These are phyloP conservation scores for Aspergillus sp. DNA, from an alignment of 2,329 filamentous ascomycete species.

Conservation along the genomic window DNA sequence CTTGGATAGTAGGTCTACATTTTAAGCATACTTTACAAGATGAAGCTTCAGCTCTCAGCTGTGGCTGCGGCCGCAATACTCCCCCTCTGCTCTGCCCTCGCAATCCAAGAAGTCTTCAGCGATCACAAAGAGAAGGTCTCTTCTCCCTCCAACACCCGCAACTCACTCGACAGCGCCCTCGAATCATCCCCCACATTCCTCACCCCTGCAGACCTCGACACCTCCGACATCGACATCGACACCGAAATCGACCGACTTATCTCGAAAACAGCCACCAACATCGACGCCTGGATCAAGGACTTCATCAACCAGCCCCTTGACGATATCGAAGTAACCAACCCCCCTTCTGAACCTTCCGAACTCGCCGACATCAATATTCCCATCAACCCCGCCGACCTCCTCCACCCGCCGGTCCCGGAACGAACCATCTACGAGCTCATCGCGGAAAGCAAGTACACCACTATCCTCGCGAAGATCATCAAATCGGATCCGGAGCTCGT, in stretches of 20 bases:
- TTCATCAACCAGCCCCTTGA: slow-evolving; percentile 15
- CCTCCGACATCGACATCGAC: not conserved
- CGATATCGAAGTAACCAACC: slow-evolving; percentile 18
- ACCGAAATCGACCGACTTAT: slow-evolving; percentile 2
- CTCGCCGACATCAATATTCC: slow-evolving; percentile 6
- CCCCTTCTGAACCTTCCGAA: slow-evolving; percentile 14
- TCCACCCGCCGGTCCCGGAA: slow-evolving; percentile 56
- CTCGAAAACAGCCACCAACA: slow-evolving; percentile 2
- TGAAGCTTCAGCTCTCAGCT: slow-evolving; percentile 20
- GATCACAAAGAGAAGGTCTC: slow-evolving; percentile 4
- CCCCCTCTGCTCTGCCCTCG: slow-evolving; percentile 53
- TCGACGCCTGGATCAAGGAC: slow-evolving; percentile 8
- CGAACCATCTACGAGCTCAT: slow-evolving; percentile 82
- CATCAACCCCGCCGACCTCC: slow-evolving; percentile 7
- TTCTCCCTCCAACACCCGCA: not conserved
- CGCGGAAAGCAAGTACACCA: slow-evolving; percentile 74
- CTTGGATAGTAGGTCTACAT: not conserved
- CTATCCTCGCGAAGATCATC: slow-evolving; percentile 75
- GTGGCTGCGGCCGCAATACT: slow-evolving; percentile 25
- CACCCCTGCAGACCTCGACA: slow-evolving; percentile 6
- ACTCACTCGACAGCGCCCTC: slow-evolving; percentile 19
- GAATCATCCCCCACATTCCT: slow-evolving; percentile 6
- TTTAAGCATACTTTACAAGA: not conserved
- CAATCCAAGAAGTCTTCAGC: slow-evolving; percentile 44
- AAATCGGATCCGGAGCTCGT: slow-evolving; percentile 74